Base-by-base conservation (phyloP, 306 rosid genomes). In the Arachis hypogaea region DNA sequence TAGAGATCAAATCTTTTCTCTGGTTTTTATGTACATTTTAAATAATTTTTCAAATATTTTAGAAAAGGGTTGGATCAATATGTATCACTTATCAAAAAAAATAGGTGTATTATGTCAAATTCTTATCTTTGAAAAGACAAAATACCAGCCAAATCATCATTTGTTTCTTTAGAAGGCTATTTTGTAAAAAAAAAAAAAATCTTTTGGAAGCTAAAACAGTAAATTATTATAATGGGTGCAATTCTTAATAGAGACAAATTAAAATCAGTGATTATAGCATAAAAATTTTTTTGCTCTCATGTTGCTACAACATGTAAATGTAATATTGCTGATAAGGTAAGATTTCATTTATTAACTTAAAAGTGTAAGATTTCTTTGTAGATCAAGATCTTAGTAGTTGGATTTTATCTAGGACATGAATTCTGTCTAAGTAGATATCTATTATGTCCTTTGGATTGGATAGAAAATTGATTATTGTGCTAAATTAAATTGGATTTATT, bases 381-480 rank as follows among this genome's bases (percentile, higher is more conserved):
- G 71, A 30, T 12, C 18, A 29, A 9, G 57, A 46, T 54, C 7
- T 11, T 7, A 14, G 47, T 46, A 11, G 45, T 50, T 63, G 7
- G 9, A 50, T 51, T 61, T n/a, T n/a, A 16, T 11, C 18, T 45
- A 45, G 44, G 14, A 8, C 47, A 44, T 49, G 9, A 59, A 59
- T n/a, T 11, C 10, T 11, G 30, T 33, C 49, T 33, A 59, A 14
- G 50, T 11, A 11, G 38, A 62, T 11, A 30, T 6, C 71, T 52
- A 51, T 52, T 1, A 4, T 73, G 4, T 52, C 12, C 70, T 41
- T 12, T 7, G n/a, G 56, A 18, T 30, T 7, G 45, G 63, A 70
- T 65, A 33, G 50, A 38, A 59, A 64, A 42, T 30, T 52, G 42
- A 28, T 46, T 9, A 36, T 46, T 33, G 63, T 56, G 71, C 65